These are phyloP conservation scores for Paspalum vaginatum DNA, from an alignment of 176 grass and related monocot species.

Conservation along the genomic window DNA sequence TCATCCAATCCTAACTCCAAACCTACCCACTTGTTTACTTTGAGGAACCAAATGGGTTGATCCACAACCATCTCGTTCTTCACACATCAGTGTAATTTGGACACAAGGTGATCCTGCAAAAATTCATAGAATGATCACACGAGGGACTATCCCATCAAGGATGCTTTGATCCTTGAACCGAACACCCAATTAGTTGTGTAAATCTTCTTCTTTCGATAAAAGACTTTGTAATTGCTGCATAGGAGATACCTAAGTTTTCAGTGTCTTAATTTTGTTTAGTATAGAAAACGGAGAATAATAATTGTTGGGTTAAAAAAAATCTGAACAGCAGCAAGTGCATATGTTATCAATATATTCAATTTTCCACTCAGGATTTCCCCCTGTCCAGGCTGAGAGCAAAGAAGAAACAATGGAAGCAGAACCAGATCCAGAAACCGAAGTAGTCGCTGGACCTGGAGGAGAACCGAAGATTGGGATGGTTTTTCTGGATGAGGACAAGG, in stretches of 20 bases:
- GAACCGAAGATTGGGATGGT: conserved; percentile 79
- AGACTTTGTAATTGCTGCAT: conserved; percentile 16
- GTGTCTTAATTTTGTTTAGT: conserved; percentile 19
- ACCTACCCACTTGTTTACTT: neutral
- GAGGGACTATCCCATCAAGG: neutral
- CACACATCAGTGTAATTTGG: neutral
- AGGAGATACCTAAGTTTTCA: neutral
- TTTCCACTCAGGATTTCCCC: conserved; percentile 13
- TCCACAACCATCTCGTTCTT: neutral
- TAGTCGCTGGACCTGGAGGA: conserved; percentile 57
- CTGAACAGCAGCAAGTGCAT: conserved; percentile 5
- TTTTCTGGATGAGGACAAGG: conserved; percentile 78
- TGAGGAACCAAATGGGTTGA: neutral
- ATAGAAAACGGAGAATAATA: conserved; percentile 10
- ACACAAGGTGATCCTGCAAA: neutral
- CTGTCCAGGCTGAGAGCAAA: conserved; percentile 57
- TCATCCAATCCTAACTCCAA: neutral
- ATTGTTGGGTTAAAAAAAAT: neutral
- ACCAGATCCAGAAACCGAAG: conserved; percentile 60
- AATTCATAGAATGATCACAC: neutral
- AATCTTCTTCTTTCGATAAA: neutral
- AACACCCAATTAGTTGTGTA: neutral
- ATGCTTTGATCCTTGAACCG: neutral
- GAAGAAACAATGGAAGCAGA: conserved; percentile 59
- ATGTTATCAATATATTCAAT: conserved; percentile 8